Conservation (phyloP, 345 rosid species). For the Orychophragmus violaceus region DNA sequence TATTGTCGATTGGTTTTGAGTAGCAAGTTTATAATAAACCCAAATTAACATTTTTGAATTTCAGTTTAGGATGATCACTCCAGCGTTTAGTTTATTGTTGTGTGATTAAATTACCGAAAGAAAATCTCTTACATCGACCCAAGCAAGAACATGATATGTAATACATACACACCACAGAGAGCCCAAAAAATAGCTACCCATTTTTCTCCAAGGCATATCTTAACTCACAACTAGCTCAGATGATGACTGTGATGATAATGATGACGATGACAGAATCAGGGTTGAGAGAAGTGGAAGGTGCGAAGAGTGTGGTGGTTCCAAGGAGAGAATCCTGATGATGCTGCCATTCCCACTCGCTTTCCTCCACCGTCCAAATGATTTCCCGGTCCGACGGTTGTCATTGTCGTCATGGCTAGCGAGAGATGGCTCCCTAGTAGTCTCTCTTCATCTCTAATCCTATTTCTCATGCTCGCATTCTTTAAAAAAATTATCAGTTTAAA, state of each 20-base stretch:
- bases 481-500: background rate
- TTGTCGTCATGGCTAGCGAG: constrained; percentile 34
- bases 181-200: background rate
- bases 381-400: constrained; percentile 31
- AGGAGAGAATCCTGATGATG: constrained; percentile 99
- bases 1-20: no score
- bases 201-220: background rate
- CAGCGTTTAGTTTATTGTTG: no score
- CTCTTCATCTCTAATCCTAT: constrained; percentile 28
- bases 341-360: constrained; percentile 39
- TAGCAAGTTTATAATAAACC: no score
- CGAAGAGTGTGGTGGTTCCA: constrained; percentile 55
- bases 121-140: background rate
- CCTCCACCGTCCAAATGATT: constrained; percentile 37
- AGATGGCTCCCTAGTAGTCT: constrained; percentile 54
- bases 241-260: background rate
- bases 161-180: background rate
- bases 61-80: no score
- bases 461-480: constrained; percentile 50
- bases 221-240: background rate
- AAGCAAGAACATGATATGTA: background rate
- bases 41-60: no score
- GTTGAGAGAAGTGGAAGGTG: constrained; percentile 16
- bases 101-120: background rate
- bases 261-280: constrained; percentile 4